Conservation (phyloP, 2,329 filamentous ascomycete species). For the Pseudonectria buxi region DNA sequence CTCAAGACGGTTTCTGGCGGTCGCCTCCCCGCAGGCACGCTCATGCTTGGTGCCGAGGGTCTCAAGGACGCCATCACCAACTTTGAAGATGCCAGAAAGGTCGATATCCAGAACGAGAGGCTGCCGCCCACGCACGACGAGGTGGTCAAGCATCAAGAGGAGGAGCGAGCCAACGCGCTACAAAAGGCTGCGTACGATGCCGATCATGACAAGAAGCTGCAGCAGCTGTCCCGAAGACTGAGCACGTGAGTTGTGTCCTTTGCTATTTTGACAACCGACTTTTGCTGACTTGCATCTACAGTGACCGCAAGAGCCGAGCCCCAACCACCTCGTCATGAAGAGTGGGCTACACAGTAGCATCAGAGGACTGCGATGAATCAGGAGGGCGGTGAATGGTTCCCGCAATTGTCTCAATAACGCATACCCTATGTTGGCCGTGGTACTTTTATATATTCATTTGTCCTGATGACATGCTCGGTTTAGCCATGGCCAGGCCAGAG, state of each 20-base stretch:
- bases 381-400: constrained; percentile 12
- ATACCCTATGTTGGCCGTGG: constrained; percentile 12
- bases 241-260: constrained; percentile 64
- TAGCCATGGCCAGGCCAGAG: constrained; percentile 8
- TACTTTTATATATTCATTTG: constrained; percentile 12
- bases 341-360: constrained; percentile 20
- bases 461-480: too few relatives aligned
- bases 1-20: constrained; percentile 95
- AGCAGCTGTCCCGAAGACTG: constrained; percentile 80
- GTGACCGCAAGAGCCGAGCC: constrained; percentile 23
- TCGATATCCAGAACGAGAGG: constrained; percentile 93
- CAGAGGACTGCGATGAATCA: constrained; percentile 14
- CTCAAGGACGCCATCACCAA: constrained; percentile 97
- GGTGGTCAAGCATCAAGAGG: constrained; percentile 74
- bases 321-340: constrained; percentile 15
- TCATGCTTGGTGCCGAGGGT: constrained; percentile 96
- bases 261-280: neutral
- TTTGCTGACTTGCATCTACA: constrained; percentile 9
- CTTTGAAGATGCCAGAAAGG: constrained; percentile 95
- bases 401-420: constrained; percentile 9
- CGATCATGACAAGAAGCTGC: constrained; percentile 83
- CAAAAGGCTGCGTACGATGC: constrained; percentile 82
- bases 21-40: constrained; percentile 83
- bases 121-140: constrained; percentile 90
- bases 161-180: constrained; percentile 74